These are phyloP conservation scores for Paramecium caudatum DNA, from an alignment of 73 alveolate species.

Conservation along the genomic window DNA sequence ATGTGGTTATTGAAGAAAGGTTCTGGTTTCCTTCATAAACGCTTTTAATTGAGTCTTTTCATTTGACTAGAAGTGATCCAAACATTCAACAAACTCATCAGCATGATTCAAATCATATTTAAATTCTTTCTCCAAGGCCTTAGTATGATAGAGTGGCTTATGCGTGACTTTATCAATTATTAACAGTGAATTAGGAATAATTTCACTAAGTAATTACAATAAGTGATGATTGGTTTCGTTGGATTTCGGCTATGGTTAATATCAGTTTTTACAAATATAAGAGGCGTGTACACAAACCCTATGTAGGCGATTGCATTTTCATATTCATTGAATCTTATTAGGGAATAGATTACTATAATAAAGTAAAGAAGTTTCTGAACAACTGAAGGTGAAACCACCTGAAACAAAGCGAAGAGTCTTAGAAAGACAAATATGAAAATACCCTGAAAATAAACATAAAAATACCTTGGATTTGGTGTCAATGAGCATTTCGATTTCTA, in stretches of 20 bases:
- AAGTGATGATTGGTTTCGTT: not conserved
- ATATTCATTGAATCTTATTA: not conserved
- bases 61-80: not conserved
- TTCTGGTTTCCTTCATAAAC: not conserved
- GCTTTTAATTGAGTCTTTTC: not conserved
- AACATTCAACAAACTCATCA: slow-evolving; percentile 2
- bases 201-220: not conserved
- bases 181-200: not conserved
- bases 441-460: not conserved
- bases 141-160: slow-evolving; percentile 33
- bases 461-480: not conserved
- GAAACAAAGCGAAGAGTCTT: slow-evolving; percentile 12
- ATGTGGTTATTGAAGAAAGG: not conserved
- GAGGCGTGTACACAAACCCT: slow-evolving; percentile 7
- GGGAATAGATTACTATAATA: not conserved
- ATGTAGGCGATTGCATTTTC: not conserved
- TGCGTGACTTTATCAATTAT: not conserved
- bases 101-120: not conserved
- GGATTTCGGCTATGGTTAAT: not conserved
- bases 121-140: slow-evolving; percentile 9
- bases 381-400: not conserved
- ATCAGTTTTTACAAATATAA: not conserved
- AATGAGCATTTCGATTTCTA: slow-evolving; percentile 2
- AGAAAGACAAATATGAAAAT: not conserved
- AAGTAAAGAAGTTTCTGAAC: not conserved